phyloP scores from a whole-genome alignment of 2,329 filamentous ascomycete species.

The Alternaria brassicae region DNA sequence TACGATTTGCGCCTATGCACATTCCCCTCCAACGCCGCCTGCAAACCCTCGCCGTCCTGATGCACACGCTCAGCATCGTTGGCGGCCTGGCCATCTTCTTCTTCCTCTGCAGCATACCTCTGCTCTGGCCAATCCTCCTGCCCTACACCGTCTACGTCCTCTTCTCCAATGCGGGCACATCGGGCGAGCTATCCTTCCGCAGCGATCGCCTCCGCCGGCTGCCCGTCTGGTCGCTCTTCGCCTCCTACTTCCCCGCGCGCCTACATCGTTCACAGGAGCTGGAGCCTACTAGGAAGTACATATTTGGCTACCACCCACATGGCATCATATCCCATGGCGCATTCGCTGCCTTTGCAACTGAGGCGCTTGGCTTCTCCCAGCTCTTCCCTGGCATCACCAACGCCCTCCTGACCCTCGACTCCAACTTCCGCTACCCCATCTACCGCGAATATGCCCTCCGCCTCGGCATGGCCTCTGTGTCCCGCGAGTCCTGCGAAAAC shows the following conservation, averaged over 20 bases:
- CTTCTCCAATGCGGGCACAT: constrained; percentile 77
- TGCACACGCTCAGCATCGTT: constrained; percentile 59
- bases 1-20: constrained; percentile 87
- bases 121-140: constrained; percentile 82
- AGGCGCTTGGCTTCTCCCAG: constrained; percentile 83
- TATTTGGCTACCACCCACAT: constrained; percentile 96
- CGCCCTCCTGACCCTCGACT: constrained; percentile 89
- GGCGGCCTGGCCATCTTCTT: constrained; percentile 78
- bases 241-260: constrained; percentile 87
- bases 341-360: constrained; percentile 88
- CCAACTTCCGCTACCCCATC: constrained; percentile 91
- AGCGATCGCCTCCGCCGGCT: constrained; percentile 76
- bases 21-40: constrained; percentile 62
- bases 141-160: constrained; percentile 86
- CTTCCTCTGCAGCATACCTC: constrained; percentile 85
- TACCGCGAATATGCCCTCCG: constrained; percentile 94
- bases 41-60: constrained; percentile 58
- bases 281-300: constrained; percentile 84
- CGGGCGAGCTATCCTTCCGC: constrained; percentile 76
- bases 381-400: constrained; percentile 97
- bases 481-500: constrained; percentile 90
- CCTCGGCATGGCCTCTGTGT: constrained; percentile 87
- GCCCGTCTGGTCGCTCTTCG: constrained; percentile 86
- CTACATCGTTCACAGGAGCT: constrained; percentile 86
- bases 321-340: constrained; percentile 98